Evolutionary conservation across 2,329 filamentous ascomycete species (phyloP), one percentile per base, ranked within the genome.

Genomic region (Fusarium luffae): DNA sequence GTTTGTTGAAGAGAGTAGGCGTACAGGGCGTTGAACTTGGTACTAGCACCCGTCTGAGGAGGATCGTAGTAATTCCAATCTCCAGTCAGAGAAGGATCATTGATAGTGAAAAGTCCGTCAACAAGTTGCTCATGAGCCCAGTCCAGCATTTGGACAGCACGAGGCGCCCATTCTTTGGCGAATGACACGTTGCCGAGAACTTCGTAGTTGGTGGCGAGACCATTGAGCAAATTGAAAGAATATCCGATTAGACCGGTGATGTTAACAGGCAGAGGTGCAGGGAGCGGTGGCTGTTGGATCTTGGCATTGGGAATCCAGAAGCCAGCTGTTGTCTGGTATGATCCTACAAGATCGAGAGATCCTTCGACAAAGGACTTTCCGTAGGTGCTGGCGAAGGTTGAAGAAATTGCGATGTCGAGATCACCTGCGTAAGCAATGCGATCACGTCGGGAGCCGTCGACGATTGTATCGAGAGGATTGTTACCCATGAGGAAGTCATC

Each of bases 61-160:
- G 55, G 59, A 4, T 62, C 55, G 13, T 62, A 62, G 3, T 60
- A 62, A 3, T 60, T 62, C 59, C 59, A 60, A 2, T 62, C 55
- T 27, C 59, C 59, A 0, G 59, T 19, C 2, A 62, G 30, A 0
- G 37, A 14, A 14, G 44, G 16, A 28, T 44, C 12, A 2, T 61
- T 5, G 0, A 61, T 14, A 0, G 59, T 60, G 4, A 61, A 60
- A 2, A 61, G 16, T 0, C 44, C 44, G 0, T 60, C 27, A 0
- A 25, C 18, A 1, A n/a, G 25, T 1, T 42, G 21, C 0, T 37
- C 42, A 1, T 61, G 44, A 2, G 59, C 59, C 59, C 59, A 60
- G 0, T 61, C 59, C 7, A 61, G 3, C 59, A 61, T 61, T 0
- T 13, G 7, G 0, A n/a, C 47, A 7, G 21, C 40, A 1, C 59